Evolutionary conservation across 1,284 basidiomycete genomes (phyloP).

Genomic region (Apiotrichum veenhuisii): DNA sequence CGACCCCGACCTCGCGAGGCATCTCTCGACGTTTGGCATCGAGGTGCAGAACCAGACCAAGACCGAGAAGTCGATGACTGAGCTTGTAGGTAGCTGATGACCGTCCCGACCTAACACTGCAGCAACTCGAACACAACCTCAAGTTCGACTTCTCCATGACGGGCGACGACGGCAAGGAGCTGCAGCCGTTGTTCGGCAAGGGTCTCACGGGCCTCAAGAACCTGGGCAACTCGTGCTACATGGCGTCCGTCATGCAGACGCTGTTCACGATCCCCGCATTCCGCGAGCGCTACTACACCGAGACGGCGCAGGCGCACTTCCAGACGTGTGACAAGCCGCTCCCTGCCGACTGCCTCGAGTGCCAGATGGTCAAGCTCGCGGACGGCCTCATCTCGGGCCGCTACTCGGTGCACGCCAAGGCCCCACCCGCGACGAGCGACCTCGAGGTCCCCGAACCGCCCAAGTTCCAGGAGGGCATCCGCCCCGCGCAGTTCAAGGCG

Average conservation of each 20-base stretch:
- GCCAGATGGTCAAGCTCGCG: conserved; percentile 88
- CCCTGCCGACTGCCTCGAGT: conserved; percentile 84
- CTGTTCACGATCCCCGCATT: conserved; percentile 79
- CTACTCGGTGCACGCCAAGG: conserved; percentile 66
- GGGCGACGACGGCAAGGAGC: conserved; percentile 79
- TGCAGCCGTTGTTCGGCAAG: conserved; percentile 83
- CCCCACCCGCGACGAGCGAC: conserved; percentile 31
- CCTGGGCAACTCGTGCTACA: conserved; percentile 96
- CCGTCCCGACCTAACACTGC: conserved; percentile 6
- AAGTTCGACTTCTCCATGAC: conserved; percentile 93
- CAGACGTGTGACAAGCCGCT: conserved; percentile 63
- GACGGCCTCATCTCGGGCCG: conserved; percentile 91
- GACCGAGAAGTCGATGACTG: conserved; percentile 96
- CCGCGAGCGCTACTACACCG: conserved; percentile 65
- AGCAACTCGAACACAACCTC: conserved; percentile 97
- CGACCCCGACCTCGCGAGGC: conserved; percentile 71
- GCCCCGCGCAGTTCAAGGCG: conserved; percentile 79
- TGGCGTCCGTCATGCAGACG: conserved; percentile 88
- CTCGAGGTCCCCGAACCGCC: conserved; percentile 37
- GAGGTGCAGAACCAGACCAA: conserved; percentile 78
- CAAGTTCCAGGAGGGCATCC: conserved; percentile 79
- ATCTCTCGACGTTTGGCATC: conserved; percentile 82
- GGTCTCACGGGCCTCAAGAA: conserved; percentile 87
- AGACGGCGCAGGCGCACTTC: conserved; percentile 58
- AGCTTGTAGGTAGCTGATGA: conserved; percentile 62